A percentile compares a stretch with the other conserved stretches of the same genome.
Conservation (phyloP, 805 yeast genomes). For the Pichia insulana region DNA sequence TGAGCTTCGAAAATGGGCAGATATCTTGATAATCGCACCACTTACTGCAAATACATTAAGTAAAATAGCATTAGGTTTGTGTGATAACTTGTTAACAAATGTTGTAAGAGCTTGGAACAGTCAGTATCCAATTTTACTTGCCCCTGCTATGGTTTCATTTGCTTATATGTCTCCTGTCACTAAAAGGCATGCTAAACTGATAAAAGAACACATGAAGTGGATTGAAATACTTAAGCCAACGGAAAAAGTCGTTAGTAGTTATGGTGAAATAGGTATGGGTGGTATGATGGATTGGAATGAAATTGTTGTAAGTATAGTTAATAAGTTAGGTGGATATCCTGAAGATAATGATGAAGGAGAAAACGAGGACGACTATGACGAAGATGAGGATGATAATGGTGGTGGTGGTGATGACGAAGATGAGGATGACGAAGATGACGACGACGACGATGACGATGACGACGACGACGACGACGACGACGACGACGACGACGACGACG, state of each 20-base stretch:
- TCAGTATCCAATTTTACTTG: conserved; percentile 45
- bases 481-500: neutral
- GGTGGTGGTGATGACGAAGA: conserved; percentile 21
- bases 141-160: conserved; percentile 55
- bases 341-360: conserved; percentile 49
- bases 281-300: conserved; percentile 66
- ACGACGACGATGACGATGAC: conserved; percentile 7
- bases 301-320: conserved; percentile 44
- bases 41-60: conserved; percentile 50
- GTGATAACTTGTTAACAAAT: conserved; percentile 50
- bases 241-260: conserved; percentile 45
- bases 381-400: conserved; percentile 20
- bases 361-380: conserved; percentile 32
- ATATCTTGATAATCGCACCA: conserved; percentile 47
- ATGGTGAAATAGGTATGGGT: conserved; percentile 59
- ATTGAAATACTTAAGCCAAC: conserved; percentile 51
- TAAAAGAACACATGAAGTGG: conserved; percentile 57
- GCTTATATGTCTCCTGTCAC: conserved; percentile 51
- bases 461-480: conserved; percentile 8
- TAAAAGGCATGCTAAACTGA: conserved; percentile 42
- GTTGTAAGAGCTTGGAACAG: conserved; percentile 58
- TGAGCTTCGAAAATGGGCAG: conserved; percentile 55
- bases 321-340: conserved; percentile 43
- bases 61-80: conserved; percentile 47
- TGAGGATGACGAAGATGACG: conserved; percentile 13